Percentiles rank a stretch among this genome's conserved stretches.
Evolutionary conservation across 164 flowering plant species (phyloP).

Genomic region (Annona cherimola): DNA sequence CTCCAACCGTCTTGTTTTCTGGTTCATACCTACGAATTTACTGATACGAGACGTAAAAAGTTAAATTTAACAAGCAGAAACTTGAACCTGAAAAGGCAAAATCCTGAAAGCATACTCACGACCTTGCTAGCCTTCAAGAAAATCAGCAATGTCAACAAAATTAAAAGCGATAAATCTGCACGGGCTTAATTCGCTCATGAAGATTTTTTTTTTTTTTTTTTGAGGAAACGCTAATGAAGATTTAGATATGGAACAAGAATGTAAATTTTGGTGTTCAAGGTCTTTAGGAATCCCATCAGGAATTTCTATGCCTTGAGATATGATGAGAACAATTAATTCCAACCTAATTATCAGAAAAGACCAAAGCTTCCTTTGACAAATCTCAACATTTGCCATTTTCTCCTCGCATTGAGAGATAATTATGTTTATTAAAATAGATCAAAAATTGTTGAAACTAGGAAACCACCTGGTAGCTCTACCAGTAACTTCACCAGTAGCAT

Average conservation of each 20-base stretch:
- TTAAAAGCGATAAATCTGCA: neutral
- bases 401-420: no score
- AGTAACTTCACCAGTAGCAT: constrained; percentile 70
- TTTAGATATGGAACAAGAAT: neutral
- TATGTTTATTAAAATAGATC: neutral
- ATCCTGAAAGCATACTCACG: neutral
- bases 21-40: constrained; percentile 90
- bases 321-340: neutral
- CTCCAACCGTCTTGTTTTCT: constrained; percentile 76
- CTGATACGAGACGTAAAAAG: constrained; percentile 33
- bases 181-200: neutral
- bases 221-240: neutral
- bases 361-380: neutral
- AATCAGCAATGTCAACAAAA: neutral
- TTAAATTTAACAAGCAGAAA: neutral
- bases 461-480: constrained; percentile 95
- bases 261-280: neutral
- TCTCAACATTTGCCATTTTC: no score
- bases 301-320: neutral
- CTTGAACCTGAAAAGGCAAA: neutral
- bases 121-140: neutral
- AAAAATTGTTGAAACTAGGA: neutral
- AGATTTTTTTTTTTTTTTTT: neutral
- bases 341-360: neutral
- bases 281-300: neutral